Percentiles rank a stretch among this genome's conserved stretches.
phyloP scores from a whole-genome alignment of 768 basidiomycete species.

The Tricholoma furcatifolium region DNA sequence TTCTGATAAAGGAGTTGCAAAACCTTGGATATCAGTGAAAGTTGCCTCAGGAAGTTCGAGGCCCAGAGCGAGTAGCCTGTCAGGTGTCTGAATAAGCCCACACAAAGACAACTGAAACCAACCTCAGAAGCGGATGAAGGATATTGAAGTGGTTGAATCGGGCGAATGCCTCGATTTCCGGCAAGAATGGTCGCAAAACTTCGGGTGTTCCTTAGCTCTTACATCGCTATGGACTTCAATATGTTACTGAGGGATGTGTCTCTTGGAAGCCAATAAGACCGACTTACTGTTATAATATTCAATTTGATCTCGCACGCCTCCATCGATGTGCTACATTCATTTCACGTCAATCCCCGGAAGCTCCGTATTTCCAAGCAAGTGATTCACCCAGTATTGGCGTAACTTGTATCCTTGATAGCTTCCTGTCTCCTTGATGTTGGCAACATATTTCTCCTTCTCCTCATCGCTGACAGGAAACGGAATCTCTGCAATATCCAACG shows the following conservation, averaged over 20 bases:
- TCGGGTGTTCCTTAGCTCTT: constrained; percentile 31
- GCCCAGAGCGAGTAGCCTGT: constrained; percentile 36
- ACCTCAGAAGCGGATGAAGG: constrained; percentile 35
- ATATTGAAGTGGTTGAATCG: constrained; percentile 36
- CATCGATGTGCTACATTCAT: constrained; percentile 50
- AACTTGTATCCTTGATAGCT: constrained; percentile 39
- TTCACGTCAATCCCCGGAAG: neutral
- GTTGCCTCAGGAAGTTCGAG: constrained; percentile 45
- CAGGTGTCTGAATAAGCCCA: neutral
- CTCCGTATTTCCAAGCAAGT: neutral
- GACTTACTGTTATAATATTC: constrained; percentile 61
- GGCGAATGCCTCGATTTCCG: constrained; percentile 34
- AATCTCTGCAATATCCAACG: constrained; percentile 42
- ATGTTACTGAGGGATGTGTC: neutral
- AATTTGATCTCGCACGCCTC: constrained; percentile 61
- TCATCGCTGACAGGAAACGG: constrained; percentile 35
- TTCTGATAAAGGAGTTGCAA: constrained; percentile 31
- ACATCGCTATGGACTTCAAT: constrained; percentile 32
- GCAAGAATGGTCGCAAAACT: constrained; percentile 33
- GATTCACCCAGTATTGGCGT: constrained; percentile 13
- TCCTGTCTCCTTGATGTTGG: constrained; percentile 32
- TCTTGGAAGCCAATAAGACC: neutral
- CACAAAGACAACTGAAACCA: constrained; percentile 34
- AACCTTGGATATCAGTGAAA: constrained; percentile 37
- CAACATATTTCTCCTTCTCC: constrained; percentile 38